Evolutionary conservation across 1,284 basidiomycete genomes (phyloP), one percentile per base, ranked within the genome.

Genomic region (Cutaneotrichosporon daszewskae): DNA sequence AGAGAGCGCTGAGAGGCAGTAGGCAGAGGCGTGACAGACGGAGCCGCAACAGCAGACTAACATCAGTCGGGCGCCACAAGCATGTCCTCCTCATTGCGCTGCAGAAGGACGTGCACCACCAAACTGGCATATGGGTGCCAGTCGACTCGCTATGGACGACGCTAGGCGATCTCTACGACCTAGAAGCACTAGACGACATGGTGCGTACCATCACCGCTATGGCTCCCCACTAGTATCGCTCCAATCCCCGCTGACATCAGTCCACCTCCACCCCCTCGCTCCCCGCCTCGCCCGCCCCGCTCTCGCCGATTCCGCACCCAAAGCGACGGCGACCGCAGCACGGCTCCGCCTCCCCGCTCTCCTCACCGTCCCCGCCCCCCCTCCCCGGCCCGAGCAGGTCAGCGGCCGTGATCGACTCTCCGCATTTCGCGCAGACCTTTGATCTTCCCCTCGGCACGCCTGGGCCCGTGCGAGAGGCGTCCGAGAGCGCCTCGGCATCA

Each of bases 71-170:
- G 1, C 34, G 39, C 31, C 54, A 65, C 47, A 66, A 60, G 36
- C 60, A 68, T 40, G 32, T 64, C 26, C 42, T 60, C 24, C 59
- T 68, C 22, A 57, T 68, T 5, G 54, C 57, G 23, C 54, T 68
- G 2, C 66, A 66, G 40, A 37, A 44, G 7, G 54, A 55, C 33
- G 52, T 68, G 27, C 56, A 62, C 31, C 39, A 49, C 17, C 52
- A 63, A 18, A 64, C 63, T 9, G 55, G 58, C 5, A 28, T 55
- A 4, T 57, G 51, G 59, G 46, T 90, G 25, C 67, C 78, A 19
- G 66, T 81, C 4, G 77, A 81, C 16, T 78, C 76, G 28, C 75
- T 91, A 19, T 89, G 86, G 87, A 68, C 74, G 38, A 87, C 88
- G 62, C 69, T 91, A 34, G 75, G 74, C 41, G 74, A 65, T 10